phyloP scores from a whole-genome alignment of 306 rosid species.

The Pterocarpus macrocarpus region DNA sequence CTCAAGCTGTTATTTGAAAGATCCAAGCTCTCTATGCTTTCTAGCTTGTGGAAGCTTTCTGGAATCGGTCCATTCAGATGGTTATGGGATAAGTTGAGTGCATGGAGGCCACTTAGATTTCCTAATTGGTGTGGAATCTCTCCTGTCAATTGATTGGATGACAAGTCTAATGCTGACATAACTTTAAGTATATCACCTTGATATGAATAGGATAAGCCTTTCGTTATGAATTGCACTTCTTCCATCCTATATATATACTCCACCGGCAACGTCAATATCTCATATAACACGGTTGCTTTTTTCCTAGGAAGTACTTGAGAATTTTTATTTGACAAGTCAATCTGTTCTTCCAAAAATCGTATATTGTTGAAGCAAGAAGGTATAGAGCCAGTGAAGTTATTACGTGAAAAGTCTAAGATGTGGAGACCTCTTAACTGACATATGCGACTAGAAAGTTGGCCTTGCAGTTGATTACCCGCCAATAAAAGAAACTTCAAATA shows the following conservation, averaged over 20 bases:
- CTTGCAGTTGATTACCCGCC: conserved; percentile 13
- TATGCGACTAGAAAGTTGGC: not conserved
- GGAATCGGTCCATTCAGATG: conserved; percentile 15
- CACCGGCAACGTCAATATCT: too few species aligned
- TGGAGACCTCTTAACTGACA: not conserved
- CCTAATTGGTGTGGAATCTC: conserved; percentile 32
- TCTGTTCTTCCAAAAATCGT: not conserved
- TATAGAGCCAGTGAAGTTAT: conserved; percentile 17
- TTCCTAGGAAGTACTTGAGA: too few species aligned
- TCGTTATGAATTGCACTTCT: conserved; percentile 10
- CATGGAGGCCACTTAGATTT: not conserved
- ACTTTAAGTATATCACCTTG: rapidly evolving
- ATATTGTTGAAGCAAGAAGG: not conserved
- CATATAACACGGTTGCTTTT: too few species aligned
- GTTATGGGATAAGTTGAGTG: conserved; percentile 46
- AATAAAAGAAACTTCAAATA: not conserved
- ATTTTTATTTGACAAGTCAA: too few species aligned
- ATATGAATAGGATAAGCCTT: not conserved
- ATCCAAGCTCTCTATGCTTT: conserved; percentile 34
- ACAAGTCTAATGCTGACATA: conserved; percentile 39
- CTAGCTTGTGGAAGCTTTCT: conserved; percentile 3
- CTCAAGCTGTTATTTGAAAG: conserved; percentile 41
- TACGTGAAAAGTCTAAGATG: conserved; percentile 21
- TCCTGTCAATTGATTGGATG: conserved; percentile 34
- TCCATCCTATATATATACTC: too few species aligned